Evolutionary conservation across 2,329 filamentous ascomycete genomes (phyloP), one percentile per base, ranked within the genome.

Genomic region (Knufia petricola): DNA sequence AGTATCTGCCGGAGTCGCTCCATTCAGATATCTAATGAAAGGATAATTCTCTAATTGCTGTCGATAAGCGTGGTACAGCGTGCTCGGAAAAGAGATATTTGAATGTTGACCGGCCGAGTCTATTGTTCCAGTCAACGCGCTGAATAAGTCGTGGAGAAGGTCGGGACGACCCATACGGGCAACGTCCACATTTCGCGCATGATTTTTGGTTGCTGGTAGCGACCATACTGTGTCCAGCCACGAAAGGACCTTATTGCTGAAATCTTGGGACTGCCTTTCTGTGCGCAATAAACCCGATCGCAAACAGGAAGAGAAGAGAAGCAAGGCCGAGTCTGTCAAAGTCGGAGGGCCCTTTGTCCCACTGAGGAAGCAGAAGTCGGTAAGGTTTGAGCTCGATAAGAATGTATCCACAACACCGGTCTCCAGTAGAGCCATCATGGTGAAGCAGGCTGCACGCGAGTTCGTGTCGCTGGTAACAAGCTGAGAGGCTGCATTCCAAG

Each of bases 401-500:
- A 15, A 23, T 2, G 50, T 30, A 4, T 36, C 31, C 13, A 55
- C 28, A 30, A 51, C 12, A 10, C 49, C 43, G 17, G 37, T 21
- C n/a, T 46, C 28, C n/a, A 57, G 46, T 4, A 56, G 32, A 15
- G 46, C 43, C 38, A 43, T 46, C 32, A 57, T 37, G 10, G 47
- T 17, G 41, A 52, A 50, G 24, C 52, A 55, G 10, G 55, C 52
- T 28, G 52, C 53, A 38, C 55, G 48, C 2, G 45, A 49, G n/a
- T 51, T 46, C 30, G 31, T 20, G 9, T 45, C 17, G 20, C 43
- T 46, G 7, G 50, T 43, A 15, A 53, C 49, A 30, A 49, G 52
- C 40, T 46, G 46, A 12, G 48, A 48, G 28, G 53, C 55, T 10
- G 52, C 48, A 10, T 49, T 46, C 51, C 54, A 56, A 8, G 52